Conservation (phyloP, 2,329 filamentous ascomycete genomes). For the Setomelanomma holmii region DNA sequence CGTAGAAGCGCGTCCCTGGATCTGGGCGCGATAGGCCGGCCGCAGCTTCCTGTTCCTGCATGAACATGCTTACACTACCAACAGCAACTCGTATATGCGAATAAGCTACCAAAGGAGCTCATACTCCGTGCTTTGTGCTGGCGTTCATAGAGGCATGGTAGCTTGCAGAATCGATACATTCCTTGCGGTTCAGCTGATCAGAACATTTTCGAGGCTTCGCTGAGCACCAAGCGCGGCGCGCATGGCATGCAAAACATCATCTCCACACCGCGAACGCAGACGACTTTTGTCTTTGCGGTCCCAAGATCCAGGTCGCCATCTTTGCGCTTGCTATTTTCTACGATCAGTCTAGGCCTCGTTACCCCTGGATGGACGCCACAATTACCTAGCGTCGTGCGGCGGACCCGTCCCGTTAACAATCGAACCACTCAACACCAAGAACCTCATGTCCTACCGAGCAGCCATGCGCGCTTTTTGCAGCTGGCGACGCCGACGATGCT, state of each 20-base stretch:
- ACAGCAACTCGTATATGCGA: conserved; percentile 1
- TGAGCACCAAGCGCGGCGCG: background rate
- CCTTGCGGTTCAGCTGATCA: too few relatives aligned
- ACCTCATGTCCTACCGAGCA: conserved; percentile 6
- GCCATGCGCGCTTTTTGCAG: conserved; percentile 23
- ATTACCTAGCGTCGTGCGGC: conserved; percentile 2
- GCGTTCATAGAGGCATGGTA: too few relatives aligned
- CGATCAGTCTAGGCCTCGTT: conserved; percentile 5
- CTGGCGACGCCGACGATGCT: conserved; percentile 11
- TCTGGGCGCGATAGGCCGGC: background rate
- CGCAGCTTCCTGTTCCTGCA: background rate
- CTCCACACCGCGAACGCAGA: conserved; percentile 6
- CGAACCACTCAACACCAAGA: conserved; percentile 19
- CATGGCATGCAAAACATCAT: conserved; percentile 7
- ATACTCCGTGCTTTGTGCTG: background rate
- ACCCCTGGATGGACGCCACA: conserved; percentile 8
- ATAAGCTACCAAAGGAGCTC: background rate
- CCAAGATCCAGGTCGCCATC: conserved; percentile 1
- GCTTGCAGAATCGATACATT: background rate
- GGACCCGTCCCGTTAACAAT: conserved; percentile 5
- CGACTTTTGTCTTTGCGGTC: background rate
- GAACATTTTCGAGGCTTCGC: background rate
- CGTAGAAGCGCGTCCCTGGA: background rate
- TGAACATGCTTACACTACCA: background rate
- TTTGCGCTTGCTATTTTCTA: conserved; percentile 5